Percentiles rank a stretch among this genome's conserved stretches.
These are phyloP conservation scores for Capsicum chinense DNA, from an alignment of 257 asterid species.

Conservation along the genomic window DNA sequence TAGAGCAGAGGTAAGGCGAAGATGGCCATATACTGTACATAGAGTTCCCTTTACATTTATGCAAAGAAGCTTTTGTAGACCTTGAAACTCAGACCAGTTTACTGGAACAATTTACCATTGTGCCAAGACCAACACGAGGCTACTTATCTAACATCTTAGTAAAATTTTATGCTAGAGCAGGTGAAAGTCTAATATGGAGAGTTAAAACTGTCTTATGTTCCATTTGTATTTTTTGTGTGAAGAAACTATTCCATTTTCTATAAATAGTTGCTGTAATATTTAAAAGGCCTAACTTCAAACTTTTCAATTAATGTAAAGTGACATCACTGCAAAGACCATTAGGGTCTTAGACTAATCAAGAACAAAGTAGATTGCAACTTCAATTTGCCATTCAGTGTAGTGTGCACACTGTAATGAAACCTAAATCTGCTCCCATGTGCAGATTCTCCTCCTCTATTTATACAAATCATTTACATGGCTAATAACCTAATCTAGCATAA, in stretches of 20 bases:
- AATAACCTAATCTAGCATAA: background rate
- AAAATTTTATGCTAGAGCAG: background rate
- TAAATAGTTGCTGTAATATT: background rate
- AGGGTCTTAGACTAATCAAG: background rate
- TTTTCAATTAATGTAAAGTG: background rate
- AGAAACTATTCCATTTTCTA: conserved; percentile 12
- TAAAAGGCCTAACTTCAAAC: background rate
- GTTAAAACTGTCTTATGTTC: background rate
- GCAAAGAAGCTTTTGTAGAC: background rate
- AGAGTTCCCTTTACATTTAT: background rate
- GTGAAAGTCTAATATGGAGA: background rate
- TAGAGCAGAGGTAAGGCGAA: background rate
- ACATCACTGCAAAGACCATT: background rate
- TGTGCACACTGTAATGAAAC: background rate
- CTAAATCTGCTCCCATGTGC: background rate
- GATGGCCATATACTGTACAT: background rate
- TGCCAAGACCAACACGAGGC: background rate
- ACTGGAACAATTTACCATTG: background rate
- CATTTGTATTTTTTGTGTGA: background rate
- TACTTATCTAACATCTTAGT: background rate
- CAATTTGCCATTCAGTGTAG: background rate
- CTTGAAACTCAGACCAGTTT: background rate
- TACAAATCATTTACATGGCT: background rate
- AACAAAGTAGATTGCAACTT: background rate
- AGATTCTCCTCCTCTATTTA: background rate